phyloP scores from a whole-genome alignment of 164 flowering plant genomes.

The Aristolochia californica region DNA sequence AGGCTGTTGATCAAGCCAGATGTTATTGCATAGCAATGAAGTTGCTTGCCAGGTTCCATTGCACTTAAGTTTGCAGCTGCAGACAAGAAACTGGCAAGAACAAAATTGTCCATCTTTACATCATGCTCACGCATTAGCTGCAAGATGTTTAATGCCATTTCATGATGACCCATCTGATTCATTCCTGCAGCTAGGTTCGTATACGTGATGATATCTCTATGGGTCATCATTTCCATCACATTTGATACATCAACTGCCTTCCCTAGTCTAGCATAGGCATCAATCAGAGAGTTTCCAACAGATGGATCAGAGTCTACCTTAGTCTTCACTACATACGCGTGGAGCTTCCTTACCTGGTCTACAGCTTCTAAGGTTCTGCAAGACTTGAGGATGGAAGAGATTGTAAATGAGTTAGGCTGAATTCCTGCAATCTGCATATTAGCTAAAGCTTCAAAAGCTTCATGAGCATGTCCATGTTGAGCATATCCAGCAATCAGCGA shows the following conservation, averaged over 20 bases:
- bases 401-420: slow-evolving; percentile 40
- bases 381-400: slow-evolving; percentile 28
- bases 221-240: slow-evolving; percentile 21
- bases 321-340: slow-evolving; percentile 31
- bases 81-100: slow-evolving; percentile 41
- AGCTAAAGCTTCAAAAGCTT: slow-evolving; percentile 25
- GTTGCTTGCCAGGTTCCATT: slow-evolving; percentile 41
- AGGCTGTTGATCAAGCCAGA: slow-evolving; percentile 25
- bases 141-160: slow-evolving; percentile 28
- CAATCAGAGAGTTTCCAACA: slow-evolving; percentile 42
- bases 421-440: slow-evolving; percentile 33
- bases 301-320: slow-evolving; percentile 16
- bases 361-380: slow-evolving; percentile 19
- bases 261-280: slow-evolving; percentile 35
- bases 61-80: slow-evolving; percentile 37
- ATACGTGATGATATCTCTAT: slow-evolving; percentile 43
- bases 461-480: slow-evolving; percentile 24
- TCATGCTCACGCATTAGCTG: slow-evolving; percentile 22
- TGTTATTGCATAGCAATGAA: slow-evolving; percentile 40
- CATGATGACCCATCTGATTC: slow-evolving; percentile 37
- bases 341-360: slow-evolving; percentile 23
- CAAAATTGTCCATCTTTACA: slow-evolving; percentile 36
- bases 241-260: slow-evolving; percentile 33
- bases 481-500: slow-evolving; percentile 39
- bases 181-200: slow-evolving; percentile 42